These are phyloP conservation scores for Ustilago bromivora DNA, from an alignment of 1,284 basidiomycete species.

Conservation along the genomic window DNA sequence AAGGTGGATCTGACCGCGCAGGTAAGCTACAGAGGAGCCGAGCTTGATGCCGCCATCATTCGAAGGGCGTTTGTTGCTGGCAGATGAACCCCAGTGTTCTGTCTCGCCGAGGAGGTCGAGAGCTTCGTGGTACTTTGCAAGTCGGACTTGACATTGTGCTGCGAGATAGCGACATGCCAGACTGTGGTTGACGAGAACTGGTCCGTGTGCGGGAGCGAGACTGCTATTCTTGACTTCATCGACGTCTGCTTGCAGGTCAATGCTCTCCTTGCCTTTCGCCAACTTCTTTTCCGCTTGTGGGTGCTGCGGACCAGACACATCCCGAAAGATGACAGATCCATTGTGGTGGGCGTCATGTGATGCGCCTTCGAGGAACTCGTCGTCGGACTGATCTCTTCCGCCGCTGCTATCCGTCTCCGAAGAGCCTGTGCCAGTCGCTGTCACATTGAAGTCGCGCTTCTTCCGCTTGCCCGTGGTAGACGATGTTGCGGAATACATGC, in stretches of 20 bases:
- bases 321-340: conserved; percentile 18
- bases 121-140: conserved; percentile 92
- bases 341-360: conserved; percentile 7
- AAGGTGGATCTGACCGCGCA: conserved; percentile 92
- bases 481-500: conserved; percentile 35
- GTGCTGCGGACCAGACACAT: not conserved
- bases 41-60: conserved; percentile 70
- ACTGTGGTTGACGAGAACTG: conserved; percentile 62
- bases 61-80: conserved; percentile 53
- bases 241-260: conserved; percentile 44
- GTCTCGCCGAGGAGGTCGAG: conserved; percentile 85
- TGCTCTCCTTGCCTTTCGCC: not conserved
- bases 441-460: conserved; percentile 58
- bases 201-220: conserved; percentile 44
- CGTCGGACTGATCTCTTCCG: conserved; percentile 19
- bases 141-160: conserved; percentile 91
- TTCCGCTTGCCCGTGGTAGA: conserved; percentile 57
- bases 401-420: conserved; percentile 30
- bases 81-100: conserved; percentile 47
- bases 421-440: conserved; percentile 58
- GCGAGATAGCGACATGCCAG: conserved; percentile 72
- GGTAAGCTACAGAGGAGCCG: conserved; percentile 78
- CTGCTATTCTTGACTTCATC: conserved; percentile 30
- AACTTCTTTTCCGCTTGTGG: not conserved
- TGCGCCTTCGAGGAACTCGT: conserved; percentile 28